Evolutionary conservation across 371 early-diverging fungal genomes (phyloP).

Genomic region (Mucor indicus): DNA sequence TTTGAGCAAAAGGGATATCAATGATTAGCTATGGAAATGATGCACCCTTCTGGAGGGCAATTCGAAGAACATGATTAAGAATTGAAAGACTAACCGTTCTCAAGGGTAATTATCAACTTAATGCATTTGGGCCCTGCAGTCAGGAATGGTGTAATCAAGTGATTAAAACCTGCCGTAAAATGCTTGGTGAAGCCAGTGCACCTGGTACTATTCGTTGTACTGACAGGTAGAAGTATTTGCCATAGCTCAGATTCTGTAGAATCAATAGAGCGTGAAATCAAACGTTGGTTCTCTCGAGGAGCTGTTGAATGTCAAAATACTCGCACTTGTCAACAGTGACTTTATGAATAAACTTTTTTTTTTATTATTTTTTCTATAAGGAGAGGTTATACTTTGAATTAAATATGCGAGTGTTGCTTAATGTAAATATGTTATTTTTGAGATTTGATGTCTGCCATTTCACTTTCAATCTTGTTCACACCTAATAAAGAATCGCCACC

Average conservation of each 20-base stretch:
- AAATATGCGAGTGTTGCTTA: too few species aligned
- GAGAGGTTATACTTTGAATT: too few species aligned
- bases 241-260: conserved; percentile 98
- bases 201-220: conserved; percentile 99
- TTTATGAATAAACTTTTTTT: neutral
- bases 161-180: conserved; percentile 91
- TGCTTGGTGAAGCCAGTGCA: conserved; percentile 93
- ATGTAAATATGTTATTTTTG: conserved; percentile 22
- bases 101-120: conserved; percentile 86
- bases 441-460: conserved; percentile 17
- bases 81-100: conserved; percentile 89
- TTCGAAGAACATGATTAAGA: conserved; percentile 94
- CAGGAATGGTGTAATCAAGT: conserved; percentile 93
- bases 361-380: too few species aligned
- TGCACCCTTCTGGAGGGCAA: conserved; percentile 67
- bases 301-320: neutral
- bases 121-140: conserved; percentile 87
- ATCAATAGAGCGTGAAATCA: conserved; percentile 94
- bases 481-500: conserved; percentile 24
- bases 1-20: conserved; percentile 86
- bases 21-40: conserved; percentile 79
- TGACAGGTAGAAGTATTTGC: conserved; percentile 92
- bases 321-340: neutral
- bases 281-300: conserved; percentile 61
- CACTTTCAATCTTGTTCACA: conserved; percentile 14